Conservation (phyloP, 225 moss, liverwort and hornwort genomes). For the Marchantia paleacea region DNA sequence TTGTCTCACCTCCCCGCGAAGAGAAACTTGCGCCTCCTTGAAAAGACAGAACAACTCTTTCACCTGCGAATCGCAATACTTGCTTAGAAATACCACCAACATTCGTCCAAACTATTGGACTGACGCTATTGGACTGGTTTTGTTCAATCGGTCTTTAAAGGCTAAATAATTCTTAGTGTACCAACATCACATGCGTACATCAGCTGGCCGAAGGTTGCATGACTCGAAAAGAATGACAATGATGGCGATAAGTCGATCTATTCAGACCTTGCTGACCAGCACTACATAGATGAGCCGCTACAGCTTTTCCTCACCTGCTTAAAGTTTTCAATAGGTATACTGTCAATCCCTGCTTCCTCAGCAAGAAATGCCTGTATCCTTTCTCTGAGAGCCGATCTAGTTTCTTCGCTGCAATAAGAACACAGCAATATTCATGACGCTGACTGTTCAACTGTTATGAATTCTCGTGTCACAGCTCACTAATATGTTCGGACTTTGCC, state of each 20-base stretch:
- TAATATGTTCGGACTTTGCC: no score
- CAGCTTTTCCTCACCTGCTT: slow-evolving; percentile 34
- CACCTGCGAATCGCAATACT: slow-evolving; percentile 43
- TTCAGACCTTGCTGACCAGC: not conserved
- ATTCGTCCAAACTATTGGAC: not conserved
- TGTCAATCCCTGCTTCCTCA: slow-evolving; percentile 56
- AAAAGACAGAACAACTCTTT: slow-evolving; percentile 83
- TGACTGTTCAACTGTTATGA: not conserved
- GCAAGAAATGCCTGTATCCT: slow-evolving; percentile 56
- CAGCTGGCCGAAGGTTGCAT: not conserved
- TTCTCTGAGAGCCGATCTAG: slow-evolving; percentile 43
- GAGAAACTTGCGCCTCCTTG: slow-evolving; percentile 83
- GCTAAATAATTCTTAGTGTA: no score
- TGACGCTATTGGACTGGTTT: no score
- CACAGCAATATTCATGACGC: not conserved
- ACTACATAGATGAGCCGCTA: not conserved
- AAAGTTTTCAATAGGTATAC: slow-evolving; percentile 57
- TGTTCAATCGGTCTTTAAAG: no score
- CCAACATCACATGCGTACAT: not conserved
- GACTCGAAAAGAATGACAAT: not conserved
- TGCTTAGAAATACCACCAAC: not conserved
- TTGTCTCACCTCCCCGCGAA: slow-evolving; percentile 60
- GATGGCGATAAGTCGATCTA: not conserved
- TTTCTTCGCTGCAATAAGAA: slow-evolving; percentile 47
- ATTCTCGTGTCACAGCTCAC: not conserved